These are phyloP conservation scores for Huntiella savannae DNA, from an alignment of 2,329 filamentous ascomycete species.

Conservation along the genomic window DNA sequence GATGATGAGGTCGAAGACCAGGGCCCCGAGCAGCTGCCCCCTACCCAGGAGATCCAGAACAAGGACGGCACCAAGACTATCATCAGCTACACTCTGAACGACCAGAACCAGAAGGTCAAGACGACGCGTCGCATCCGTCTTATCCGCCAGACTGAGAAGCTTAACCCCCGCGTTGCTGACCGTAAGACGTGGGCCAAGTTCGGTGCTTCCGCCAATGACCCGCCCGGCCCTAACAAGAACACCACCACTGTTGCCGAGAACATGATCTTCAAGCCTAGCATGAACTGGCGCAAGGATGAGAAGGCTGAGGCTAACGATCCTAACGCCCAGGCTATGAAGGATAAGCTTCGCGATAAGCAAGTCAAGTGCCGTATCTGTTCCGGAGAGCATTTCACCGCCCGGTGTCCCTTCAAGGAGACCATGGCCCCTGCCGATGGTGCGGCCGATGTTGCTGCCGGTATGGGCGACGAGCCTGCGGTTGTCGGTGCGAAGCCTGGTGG, in stretches of 20 bases:
- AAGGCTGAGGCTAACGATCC: conserved; percentile 60
- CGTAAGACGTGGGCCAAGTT: conserved; percentile 90
- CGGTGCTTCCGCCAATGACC: conserved; percentile 71
- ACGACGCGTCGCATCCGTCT: conserved; percentile 89
- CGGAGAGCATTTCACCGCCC: conserved; percentile 96
- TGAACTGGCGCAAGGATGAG: conserved; percentile 84
- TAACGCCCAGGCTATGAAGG: conserved; percentile 57
- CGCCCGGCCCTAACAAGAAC: conserved; percentile 62
- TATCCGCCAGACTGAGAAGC: conserved; percentile 75
- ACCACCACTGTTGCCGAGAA: conserved; percentile 94
- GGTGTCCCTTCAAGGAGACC: conserved; percentile 98
- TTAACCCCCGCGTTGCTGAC: conserved; percentile 93
- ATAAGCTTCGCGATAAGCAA: conserved; percentile 93
- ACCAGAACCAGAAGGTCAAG: conserved; percentile 90
- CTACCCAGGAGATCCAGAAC: conserved; percentile 79
- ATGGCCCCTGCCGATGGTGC: conserved; percentile 71
- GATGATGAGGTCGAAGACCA: conserved; percentile 74
- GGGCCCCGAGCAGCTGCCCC: conserved; percentile 45
- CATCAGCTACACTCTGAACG: conserved; percentile 76
- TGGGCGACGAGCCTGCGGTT: conserved; percentile 35
- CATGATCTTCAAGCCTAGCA: conserved; percentile 83
- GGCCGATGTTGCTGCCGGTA: conserved; percentile 34
- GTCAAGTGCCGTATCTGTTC: conserved; percentile 99
- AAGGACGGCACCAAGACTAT: conserved; percentile 97
- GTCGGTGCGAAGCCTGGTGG: conserved; percentile 46